phyloP scores from a whole-genome alignment of 495 filamentous ascomycete species.

The Terfezia boudieri region DNA sequence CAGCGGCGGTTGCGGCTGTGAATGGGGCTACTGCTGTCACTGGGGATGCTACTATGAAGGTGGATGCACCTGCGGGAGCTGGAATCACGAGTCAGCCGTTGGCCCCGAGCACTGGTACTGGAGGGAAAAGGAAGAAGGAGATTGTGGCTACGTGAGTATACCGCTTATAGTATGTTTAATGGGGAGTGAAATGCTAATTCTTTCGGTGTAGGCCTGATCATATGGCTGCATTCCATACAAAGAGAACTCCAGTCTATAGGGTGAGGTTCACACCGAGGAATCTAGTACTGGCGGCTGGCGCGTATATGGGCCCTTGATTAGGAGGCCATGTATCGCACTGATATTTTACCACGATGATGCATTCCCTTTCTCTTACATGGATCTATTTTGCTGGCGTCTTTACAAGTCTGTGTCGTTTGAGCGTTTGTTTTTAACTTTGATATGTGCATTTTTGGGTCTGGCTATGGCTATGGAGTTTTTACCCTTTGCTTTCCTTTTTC shows the following conservation, averaged over 20 bases:
- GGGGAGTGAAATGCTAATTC: background rate
- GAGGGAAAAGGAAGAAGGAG: constrained; percentile 67
- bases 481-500: no score
- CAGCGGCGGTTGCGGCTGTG: background rate
- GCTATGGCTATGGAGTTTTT: no score
- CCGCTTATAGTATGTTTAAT: background rate
- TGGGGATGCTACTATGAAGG: constrained; percentile 15
- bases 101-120: background rate
- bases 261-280: constrained; percentile 89
- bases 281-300: constrained; percentile 65
- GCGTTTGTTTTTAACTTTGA: no score
- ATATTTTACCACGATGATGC: no score
- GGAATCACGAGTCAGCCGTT: constrained; percentile 6
- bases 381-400: no score
- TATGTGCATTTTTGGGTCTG: no score
- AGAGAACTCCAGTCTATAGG: constrained; percentile 86
- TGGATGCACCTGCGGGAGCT: constrained; percentile 10
- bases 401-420: no score
- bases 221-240: constrained; percentile 78
- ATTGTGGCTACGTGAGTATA: constrained; percentile 42
- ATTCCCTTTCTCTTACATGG: no score
- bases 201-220: constrained; percentile 41
- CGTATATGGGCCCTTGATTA: constrained; percentile 30
- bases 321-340: no score
- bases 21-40: constrained; percentile 3